Conservation (phyloP, 768 basidiomycete genomes). For the Tubosaeta brunneosetosa region DNA sequence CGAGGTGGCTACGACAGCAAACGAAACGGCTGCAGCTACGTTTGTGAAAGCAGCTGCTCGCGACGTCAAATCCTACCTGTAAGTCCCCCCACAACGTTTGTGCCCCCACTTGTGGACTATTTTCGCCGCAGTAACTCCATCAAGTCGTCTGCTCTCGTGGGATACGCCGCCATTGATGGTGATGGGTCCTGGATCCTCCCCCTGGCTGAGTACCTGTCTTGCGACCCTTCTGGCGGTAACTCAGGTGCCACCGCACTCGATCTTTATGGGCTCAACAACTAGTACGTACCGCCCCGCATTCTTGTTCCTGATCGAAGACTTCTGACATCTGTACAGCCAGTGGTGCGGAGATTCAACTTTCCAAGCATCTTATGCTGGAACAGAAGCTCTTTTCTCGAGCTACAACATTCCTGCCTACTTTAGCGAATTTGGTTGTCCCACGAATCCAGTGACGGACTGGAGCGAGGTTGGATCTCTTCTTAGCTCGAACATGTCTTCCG, state of each 20-base stretch:
- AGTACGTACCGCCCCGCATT: slow-evolving; percentile 44
- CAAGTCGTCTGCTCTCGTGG: slow-evolving; percentile 62
- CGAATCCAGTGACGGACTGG: slow-evolving; percentile 62
- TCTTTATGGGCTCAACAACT: slow-evolving; percentile 83
- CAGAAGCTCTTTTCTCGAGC: slow-evolving; percentile 50
- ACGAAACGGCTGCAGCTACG: slow-evolving; percentile 59
- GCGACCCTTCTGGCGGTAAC: slow-evolving; percentile 53
- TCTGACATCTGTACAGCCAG: slow-evolving; percentile 43
- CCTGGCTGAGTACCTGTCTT: slow-evolving; percentile 76
- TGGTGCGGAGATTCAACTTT: slow-evolving; percentile 76
- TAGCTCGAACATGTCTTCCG: slow-evolving; percentile 63
- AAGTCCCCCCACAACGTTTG: slow-evolving; percentile 23
- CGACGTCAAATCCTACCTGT: slow-evolving; percentile 83
- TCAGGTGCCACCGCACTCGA: slow-evolving; percentile 67
- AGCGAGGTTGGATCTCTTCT: slow-evolving; percentile 74
- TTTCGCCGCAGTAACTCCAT: slow-evolving; percentile 49
- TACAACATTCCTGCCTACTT: slow-evolving; percentile 86
- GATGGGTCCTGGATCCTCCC: slow-evolving; percentile 54
- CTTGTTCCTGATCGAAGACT: not conserved
- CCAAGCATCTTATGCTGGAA: slow-evolving; percentile 50
- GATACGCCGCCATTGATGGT: slow-evolving; percentile 84
- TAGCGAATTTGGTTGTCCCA: slow-evolving; percentile 81
- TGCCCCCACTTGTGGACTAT: not conserved
- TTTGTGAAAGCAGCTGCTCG: slow-evolving; percentile 91
- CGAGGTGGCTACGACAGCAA: slow-evolving; percentile 57